Evolutionary conservation across 305 asterid genomes (phyloP).

Genomic region (Rubia peregrina): DNA sequence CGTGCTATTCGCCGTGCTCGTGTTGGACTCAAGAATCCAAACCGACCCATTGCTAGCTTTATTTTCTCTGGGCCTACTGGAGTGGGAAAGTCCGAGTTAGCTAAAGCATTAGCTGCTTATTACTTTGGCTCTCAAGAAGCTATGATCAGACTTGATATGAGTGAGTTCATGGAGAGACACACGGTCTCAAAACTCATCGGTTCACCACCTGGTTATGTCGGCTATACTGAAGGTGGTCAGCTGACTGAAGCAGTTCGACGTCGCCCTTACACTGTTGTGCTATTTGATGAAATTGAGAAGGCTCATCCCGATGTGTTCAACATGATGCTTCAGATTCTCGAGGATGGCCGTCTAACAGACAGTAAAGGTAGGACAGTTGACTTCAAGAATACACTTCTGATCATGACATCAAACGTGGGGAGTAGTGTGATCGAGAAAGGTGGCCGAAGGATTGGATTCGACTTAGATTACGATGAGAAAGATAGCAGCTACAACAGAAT

Average conservation of each 20-base stretch:
- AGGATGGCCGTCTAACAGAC: constrained; percentile 92
- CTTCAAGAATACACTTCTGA: constrained; percentile 90
- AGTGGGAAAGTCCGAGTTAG: constrained; percentile 94
- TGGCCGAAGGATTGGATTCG: constrained; percentile 84
- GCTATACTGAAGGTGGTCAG: constrained; percentile 97
- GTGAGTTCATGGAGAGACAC: constrained; percentile 99
- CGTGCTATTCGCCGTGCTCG: constrained; percentile 98
- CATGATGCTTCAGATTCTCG: constrained; percentile 98
- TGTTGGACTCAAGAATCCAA: constrained; percentile 95
- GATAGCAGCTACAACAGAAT: constrained; percentile 84
- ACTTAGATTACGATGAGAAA: constrained; percentile 72
- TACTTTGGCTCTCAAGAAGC: constrained; percentile 98
- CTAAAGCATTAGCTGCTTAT: constrained; percentile 84
- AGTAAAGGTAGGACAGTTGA: constrained; percentile 96
- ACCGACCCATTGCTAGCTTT: constrained; percentile 94
- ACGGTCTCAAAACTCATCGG: constrained; percentile 94
- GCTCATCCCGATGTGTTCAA: constrained; percentile 96
- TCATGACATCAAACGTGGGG: constrained; percentile 96
- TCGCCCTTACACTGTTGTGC: constrained; percentile 89
- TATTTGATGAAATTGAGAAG: constrained; percentile 88
- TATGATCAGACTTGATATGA: constrained; percentile 97
- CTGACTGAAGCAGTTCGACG: constrained; percentile 95
- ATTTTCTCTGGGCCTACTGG: constrained; percentile 98
- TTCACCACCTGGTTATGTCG: constrained; percentile 96
- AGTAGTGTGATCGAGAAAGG: constrained; percentile 94